A percentile compares a stretch with the other conserved stretches of the same genome.
These are phyloP conservation scores for Fraxinus anomala DNA, from an alignment of 257 asterid genomes.

Conservation along the genomic window DNA sequence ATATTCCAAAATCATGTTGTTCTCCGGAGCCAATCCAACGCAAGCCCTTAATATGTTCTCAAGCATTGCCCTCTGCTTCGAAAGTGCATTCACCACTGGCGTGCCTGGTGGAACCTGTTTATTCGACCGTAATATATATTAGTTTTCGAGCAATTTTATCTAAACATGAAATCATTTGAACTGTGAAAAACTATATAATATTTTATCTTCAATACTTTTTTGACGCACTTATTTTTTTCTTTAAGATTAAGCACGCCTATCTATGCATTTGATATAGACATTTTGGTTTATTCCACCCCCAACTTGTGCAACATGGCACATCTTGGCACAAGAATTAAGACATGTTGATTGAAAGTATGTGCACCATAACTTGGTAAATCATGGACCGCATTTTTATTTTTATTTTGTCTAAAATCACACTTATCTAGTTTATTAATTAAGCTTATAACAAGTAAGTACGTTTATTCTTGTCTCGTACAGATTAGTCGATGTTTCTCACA, in stretches of 20 bases:
- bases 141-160: not conserved
- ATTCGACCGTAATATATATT: not conserved
- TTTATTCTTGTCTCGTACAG: not conserved
- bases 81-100: constrained; percentile 92
- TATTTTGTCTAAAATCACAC: not conserved
- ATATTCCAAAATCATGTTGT: constrained; percentile 98
- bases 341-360: not conserved
- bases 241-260: not conserved
- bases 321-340: not conserved
- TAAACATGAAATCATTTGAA: not conserved
- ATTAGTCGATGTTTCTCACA: no score
- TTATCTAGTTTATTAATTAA: not conserved
- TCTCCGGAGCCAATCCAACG: constrained; percentile 95
- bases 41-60: constrained; percentile 98
- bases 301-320: not conserved
- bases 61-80: constrained; percentile 97
- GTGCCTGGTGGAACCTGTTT: constrained; percentile 98
- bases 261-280: not conserved
- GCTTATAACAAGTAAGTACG: not conserved
- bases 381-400: constrained; percentile 11
- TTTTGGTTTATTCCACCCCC: not conserved
- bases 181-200: not conserved
- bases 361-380: not conserved
- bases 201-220: not conserved
- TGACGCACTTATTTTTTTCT: not conserved